Evolutionary conservation across 768 basidiomycete genomes (phyloP), one percentile per base, ranked within the genome.

Genomic region (Suillus luteus): DNA sequence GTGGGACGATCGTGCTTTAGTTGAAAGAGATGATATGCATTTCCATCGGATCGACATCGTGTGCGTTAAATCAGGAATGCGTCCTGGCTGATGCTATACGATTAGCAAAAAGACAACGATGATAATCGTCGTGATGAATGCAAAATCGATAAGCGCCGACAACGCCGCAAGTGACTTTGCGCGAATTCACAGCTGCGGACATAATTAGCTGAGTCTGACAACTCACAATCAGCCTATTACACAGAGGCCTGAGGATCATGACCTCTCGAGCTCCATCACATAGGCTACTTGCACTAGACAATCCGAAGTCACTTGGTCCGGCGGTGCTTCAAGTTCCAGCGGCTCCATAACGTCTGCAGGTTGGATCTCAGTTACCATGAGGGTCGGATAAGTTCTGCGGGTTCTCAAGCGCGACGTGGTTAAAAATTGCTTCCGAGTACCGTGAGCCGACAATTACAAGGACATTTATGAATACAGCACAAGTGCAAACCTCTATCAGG

Each of bases 1-100:
- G 64, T 82, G 82, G 3, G 81, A 82, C 3, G 83, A 83, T 46
- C 83, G 76, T 5, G 77, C 71, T 14, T 60, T 67, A 55, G 62
- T 62, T 22, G 67, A 37, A 5, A 71, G 59, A 9, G 67, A 64
- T 4, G 67, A 55, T 31, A 76, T 55, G 15, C 72, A 71, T 7
- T 73, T 70, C 77, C 78, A 79, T 10, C 69, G 54, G 14, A 72
- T n/a, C 11, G 70, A 65, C 70, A 71, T 70, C 24, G 5, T 24
- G 22, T 3, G 22, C 37, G 37, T 57, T 15, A 57, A 5, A 22
- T 57, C 35, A 27, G 24, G 37, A 55, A 22, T 12, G 52, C 19
- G 33, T 55, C 3, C 52, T 54, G 2, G 12, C 5, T 37, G 33
- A 4, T 12, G 6, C 17, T 54, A 19, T 11, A 35, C 54, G n/a